These are phyloP conservation scores for Cyclanthera cordifolia DNA, from an alignment of 306 rosid genomes.

Conservation along the genomic window DNA sequence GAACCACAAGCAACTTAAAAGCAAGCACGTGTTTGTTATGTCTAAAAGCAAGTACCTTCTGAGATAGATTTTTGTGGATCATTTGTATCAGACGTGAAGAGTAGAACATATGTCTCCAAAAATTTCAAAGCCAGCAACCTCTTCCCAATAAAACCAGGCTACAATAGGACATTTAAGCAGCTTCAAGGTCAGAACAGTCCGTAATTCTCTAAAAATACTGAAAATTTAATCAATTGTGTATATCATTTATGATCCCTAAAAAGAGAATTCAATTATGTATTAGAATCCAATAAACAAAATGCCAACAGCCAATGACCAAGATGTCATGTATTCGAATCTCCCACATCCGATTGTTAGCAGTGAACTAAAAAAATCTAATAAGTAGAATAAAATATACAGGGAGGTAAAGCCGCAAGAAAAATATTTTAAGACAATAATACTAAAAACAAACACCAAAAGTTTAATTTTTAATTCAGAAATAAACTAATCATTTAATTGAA, in stretches of 20 bases:
- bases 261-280: neutral
- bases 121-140: slow-evolving; percentile 80
- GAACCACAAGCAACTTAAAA: slow-evolving; percentile 2
- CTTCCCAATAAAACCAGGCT: slow-evolving; percentile 68
- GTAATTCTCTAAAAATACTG: neutral
- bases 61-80: slow-evolving; percentile 41
- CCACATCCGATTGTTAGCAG: too few relatives aligned
- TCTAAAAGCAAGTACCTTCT: slow-evolving; percentile 52
- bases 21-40: neutral
- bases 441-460: neutral
- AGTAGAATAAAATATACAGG: neutral
- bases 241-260: neutral
- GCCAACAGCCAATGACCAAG: too few relatives aligned
- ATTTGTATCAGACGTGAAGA: slow-evolving; percentile 51
- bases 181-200: slow-evolving; percentile 22
- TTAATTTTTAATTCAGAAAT: neutral
- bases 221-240: slow-evolving; percentile 2
- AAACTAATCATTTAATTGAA: neutral
- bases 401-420: neutral
- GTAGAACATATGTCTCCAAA: slow-evolving; percentile 69
- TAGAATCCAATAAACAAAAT: neutral
- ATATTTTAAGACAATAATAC: neutral
- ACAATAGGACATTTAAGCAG: slow-evolving; percentile 39
- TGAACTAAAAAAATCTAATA: neutral
- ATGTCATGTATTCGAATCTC: too few relatives aligned